A percentile compares a stretch with the other conserved stretches of the same genome.
Evolutionary conservation across 1,139 yeast genomes (phyloP).

Genomic region (Blastobotrys raffinosifermentans): DNA sequence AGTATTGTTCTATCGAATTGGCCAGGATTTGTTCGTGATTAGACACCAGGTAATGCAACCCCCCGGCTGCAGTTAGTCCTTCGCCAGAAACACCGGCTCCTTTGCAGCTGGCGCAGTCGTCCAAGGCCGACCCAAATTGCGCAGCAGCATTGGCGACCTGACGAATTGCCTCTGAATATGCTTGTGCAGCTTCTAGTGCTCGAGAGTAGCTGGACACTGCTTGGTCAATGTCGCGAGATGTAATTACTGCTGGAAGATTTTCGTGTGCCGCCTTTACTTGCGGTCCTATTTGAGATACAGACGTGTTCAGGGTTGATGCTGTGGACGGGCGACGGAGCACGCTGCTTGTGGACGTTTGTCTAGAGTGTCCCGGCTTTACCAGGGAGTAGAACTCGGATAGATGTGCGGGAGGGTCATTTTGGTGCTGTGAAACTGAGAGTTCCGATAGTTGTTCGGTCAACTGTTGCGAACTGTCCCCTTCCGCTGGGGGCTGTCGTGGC

Average conservation of each 20-base stretch:
- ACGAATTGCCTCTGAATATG: constrained; percentile 46
- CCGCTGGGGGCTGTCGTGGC: neutral
- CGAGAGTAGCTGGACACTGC: constrained; percentile 44
- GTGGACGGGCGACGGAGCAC: constrained; percentile 15
- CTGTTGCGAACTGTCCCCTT: neutral
- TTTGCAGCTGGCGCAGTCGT: constrained; percentile 60
- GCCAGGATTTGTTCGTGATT: constrained; percentile 73
- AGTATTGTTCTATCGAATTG: constrained; percentile 45
- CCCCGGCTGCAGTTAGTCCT: constrained; percentile 68
- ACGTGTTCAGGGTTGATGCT: constrained; percentile 6
- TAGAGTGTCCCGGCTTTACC: constrained; percentile 26
- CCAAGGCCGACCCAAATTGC: constrained; percentile 67
- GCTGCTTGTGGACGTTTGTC: constrained; percentile 4
- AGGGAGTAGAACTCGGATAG: constrained; percentile 50
- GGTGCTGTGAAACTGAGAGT: no score
- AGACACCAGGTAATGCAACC: constrained; percentile 68
- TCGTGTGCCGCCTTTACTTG: constrained; percentile 22
- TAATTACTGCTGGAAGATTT: constrained; percentile 55
- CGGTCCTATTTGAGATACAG: constrained; percentile 5
- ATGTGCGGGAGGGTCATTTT: constrained; percentile 30
- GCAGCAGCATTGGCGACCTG: constrained; percentile 59
- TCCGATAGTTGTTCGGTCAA: no score
- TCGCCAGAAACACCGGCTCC: constrained; percentile 61
- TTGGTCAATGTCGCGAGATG: constrained; percentile 50
- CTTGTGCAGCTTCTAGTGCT: constrained; percentile 47